These are phyloP conservation scores for Discostella stelligera DNA, from an alignment of 352 stramenopile genomes.

Conservation along the genomic window DNA sequence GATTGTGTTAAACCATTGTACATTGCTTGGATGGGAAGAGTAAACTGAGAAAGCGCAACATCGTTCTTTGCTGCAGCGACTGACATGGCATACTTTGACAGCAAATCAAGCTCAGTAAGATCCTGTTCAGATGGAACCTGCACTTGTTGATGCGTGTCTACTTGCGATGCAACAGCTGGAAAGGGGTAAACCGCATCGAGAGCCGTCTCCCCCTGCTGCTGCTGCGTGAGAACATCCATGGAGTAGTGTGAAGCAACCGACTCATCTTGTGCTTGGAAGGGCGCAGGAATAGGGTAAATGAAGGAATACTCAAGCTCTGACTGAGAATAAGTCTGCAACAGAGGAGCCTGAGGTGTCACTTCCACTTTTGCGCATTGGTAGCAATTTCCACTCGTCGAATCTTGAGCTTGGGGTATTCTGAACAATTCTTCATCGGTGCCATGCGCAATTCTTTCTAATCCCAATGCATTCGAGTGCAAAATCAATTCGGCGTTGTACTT, in stretches of 20 bases:
- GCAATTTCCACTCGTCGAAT: background rate
- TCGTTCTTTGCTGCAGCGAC: conserved; percentile 3
- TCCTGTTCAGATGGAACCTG: conserved; percentile 2
- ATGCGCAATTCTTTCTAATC: conserved; percentile 16
- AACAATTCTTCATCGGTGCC: conserved; percentile 23
- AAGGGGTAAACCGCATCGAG: conserved; percentile 9
- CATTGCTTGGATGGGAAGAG: background rate
- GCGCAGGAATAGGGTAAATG: background rate
- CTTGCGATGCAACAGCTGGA: conserved; percentile 8
- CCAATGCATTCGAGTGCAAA: conserved; percentile 48
- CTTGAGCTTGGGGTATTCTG: background rate
- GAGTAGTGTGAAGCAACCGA: too few relatives aligned
- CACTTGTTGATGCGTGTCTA: background rate
- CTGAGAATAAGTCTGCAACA: conserved; percentile 3
- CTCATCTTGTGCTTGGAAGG: background rate
- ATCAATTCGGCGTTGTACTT: conserved; percentile 80
- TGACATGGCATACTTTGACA: background rate
- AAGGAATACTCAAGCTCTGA: conserved; percentile 5
- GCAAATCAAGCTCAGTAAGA: conserved; percentile 5
- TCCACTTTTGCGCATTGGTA: background rate
- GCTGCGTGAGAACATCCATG: background rate
- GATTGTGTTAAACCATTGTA: background rate
- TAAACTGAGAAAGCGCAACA: conserved; percentile 1
- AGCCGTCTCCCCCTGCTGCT: background rate
- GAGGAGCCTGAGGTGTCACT: background rate